phyloP scores from a whole-genome alignment of 179 eudicot genomes.

The Silene noctiflora region DNA sequence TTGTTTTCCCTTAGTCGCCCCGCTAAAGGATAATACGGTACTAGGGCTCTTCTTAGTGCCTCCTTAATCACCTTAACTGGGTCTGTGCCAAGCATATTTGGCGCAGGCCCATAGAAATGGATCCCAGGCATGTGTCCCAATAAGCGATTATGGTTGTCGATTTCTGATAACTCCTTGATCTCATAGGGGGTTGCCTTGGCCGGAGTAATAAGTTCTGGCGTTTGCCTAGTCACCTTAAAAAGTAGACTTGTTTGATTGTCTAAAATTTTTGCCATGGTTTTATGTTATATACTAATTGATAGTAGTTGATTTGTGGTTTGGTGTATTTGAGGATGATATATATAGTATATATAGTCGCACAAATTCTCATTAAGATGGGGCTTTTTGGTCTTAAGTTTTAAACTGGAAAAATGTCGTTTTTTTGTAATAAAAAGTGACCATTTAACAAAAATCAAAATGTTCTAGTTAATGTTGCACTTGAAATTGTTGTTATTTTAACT shows the following conservation, averaged over 20 bases:
- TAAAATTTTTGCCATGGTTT: not conserved
- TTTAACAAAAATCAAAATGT: too few species aligned
- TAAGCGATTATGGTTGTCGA: not conserved
- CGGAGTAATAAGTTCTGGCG: slow-evolving; percentile 33
- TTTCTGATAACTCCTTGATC: slow-evolving; percentile 21
- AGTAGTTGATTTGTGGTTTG: too few species aligned
- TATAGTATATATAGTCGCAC: too few species aligned
- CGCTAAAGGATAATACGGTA: slow-evolving; percentile 40
- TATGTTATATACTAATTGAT: too few species aligned
- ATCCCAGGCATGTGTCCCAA: not conserved
- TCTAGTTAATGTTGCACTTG: too few species aligned
- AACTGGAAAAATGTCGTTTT: too few species aligned
- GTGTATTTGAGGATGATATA: too few species aligned
- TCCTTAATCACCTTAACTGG: slow-evolving; percentile 39
- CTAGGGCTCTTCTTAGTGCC: slow-evolving; percentile 36
- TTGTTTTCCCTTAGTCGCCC: slow-evolving; percentile 37
- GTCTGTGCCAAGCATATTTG: slow-evolving; percentile 19
- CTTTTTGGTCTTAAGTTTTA: too few species aligned
- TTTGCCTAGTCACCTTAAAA: slow-evolving; percentile 29
- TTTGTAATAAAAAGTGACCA: too few species aligned
- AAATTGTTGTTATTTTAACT: too few species aligned
- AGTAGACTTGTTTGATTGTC: not conserved
- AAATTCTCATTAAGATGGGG: too few species aligned
- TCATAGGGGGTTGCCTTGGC: slow-evolving; percentile 33
- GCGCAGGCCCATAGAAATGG: slow-evolving; percentile 19